Evolutionary conservation across 2,329 filamentous ascomycete genomes (phyloP).

Genomic region (Paecilomyces fulvus): DNA sequence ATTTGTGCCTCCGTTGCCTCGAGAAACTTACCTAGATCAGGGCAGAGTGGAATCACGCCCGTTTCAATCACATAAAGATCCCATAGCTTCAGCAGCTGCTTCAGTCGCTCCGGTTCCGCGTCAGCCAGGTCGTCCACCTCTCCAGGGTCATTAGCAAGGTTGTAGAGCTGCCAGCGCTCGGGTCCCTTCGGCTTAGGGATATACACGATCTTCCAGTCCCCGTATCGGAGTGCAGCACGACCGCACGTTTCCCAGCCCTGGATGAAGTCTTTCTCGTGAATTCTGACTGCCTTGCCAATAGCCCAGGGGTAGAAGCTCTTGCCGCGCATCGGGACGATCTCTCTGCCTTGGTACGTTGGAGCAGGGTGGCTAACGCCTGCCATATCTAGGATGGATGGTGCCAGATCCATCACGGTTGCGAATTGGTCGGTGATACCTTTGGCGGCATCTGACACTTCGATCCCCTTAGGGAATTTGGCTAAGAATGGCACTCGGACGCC

Average conservation of each 20-base stretch:
- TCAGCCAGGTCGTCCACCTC: constrained; percentile 42
- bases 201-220: constrained; percentile 51
- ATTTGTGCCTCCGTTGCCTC: constrained; percentile 57
- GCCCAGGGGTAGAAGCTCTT: constrained; percentile 39
- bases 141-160: constrained; percentile 44
- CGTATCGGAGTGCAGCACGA: constrained; percentile 46
- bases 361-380: constrained; percentile 43
- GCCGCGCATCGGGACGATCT: constrained; percentile 46
- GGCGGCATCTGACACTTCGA: constrained; percentile 13
- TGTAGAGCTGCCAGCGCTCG: constrained; percentile 51
- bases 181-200: constrained; percentile 49
- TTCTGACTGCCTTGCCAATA: constrained; percentile 22
- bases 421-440: constrained; percentile 43
- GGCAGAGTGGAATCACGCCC: constrained; percentile 51
- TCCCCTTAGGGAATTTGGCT: constrained; percentile 33
- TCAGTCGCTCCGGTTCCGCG: constrained; percentile 35
- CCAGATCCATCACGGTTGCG: constrained; percentile 46
- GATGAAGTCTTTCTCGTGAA: constrained; percentile 46
- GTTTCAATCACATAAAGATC: constrained; percentile 52
- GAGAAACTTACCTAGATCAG: constrained; percentile 50
- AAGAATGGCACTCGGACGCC: constrained; percentile 48
- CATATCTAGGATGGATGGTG: constrained; percentile 38
- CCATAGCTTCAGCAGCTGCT: constrained; percentile 46
- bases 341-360: constrained; percentile 42
- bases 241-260: constrained; percentile 51